Evolutionary conservation across 2,329 filamentous ascomycete species (phyloP).

Genomic region (Stagonosporopsis cucurbitacearum): DNA sequence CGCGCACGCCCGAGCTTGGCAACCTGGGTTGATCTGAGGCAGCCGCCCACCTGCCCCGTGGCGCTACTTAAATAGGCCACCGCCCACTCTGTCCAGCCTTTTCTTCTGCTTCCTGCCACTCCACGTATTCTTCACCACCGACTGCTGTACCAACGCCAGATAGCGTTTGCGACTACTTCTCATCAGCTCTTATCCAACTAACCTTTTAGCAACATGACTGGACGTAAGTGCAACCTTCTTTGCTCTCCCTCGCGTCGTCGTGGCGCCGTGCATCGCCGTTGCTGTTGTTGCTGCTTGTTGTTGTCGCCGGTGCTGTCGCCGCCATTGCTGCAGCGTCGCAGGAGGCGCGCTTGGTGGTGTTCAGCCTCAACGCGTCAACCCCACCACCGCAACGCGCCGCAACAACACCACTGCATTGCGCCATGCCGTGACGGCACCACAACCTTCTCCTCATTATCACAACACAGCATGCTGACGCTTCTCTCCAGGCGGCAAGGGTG

Average conservation of each 20-base stretch:
- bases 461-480: slow-evolving; percentile 42
- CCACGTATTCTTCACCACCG: slow-evolving; percentile 21
- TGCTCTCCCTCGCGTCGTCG: slow-evolving; percentile 19
- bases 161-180: slow-evolving; percentile 8
- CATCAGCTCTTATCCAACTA: slow-evolving; percentile 17
- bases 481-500: slow-evolving; percentile 59
- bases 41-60: slow-evolving; percentile 26
- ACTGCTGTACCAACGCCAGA: slow-evolving; percentile 5
- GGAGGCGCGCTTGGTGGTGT: slow-evolving; percentile 33
- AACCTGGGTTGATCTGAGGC: slow-evolving; percentile 24
- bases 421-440: slow-evolving; percentile 23
- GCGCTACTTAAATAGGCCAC: slow-evolving; percentile 31
- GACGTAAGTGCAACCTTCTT: slow-evolving; percentile 47
- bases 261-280: slow-evolving; percentile 21
- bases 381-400: slow-evolving; percentile 23
- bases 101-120: slow-evolving; percentile 17
- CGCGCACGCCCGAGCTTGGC: slow-evolving; percentile 26
- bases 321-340: slow-evolving; percentile 11
- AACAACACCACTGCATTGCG: slow-evolving; percentile 20
- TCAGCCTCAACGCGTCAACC: slow-evolving; percentile 28
- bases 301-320: slow-evolving; percentile 8
- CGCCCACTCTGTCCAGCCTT: slow-evolving; percentile 20
- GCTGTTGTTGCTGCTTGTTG: no score
- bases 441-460: slow-evolving; percentile 1
- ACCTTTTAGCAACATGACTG: slow-evolving; percentile 50